A percentile compares a stretch with the other conserved stretches of the same genome.
Conservation (phyloP, 805 yeast species). For the Ogataea methanolica region DNA sequence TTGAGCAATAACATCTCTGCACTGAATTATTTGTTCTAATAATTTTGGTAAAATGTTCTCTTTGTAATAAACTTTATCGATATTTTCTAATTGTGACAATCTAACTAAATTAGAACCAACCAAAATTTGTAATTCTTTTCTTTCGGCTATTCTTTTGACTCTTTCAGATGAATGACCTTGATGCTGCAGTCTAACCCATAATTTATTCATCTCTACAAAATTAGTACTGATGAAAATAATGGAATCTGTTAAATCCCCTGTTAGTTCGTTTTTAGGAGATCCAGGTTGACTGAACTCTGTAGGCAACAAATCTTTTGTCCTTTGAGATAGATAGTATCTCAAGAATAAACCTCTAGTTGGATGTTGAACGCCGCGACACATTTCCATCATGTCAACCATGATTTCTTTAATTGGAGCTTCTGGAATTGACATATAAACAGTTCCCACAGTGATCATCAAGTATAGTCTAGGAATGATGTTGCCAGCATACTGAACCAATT, state of each 20-base stretch:
- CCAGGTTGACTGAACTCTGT: constrained; percentile 10
- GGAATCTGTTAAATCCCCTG: constrained; percentile 52
- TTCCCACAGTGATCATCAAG: constrained; percentile 92
- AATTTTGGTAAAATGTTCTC: constrained; percentile 68
- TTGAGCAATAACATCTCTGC: constrained; percentile 89
- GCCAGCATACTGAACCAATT: constrained; percentile 92
- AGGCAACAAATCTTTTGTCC: constrained; percentile 66
- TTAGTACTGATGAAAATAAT: constrained; percentile 78
- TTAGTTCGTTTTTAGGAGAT: constrained; percentile 15
- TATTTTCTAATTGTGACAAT: constrained; percentile 76
- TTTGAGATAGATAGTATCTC: constrained; percentile 82
- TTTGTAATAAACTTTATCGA: constrained; percentile 47
- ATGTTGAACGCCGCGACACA: constrained; percentile 96
- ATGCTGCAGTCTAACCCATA: constrained; percentile 95
- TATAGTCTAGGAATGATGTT: constrained; percentile 89
- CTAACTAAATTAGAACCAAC: constrained; percentile 92
- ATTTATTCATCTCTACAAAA: constrained; percentile 94
- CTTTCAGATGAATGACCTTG: constrained; percentile 89
- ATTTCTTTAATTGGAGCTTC: constrained; percentile 82
- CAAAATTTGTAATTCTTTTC: constrained; percentile 83
- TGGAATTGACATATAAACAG: constrained; percentile 73
- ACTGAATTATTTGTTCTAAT: constrained; percentile 87
- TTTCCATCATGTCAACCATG: constrained; percentile 93
- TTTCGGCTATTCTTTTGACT: constrained; percentile 65
- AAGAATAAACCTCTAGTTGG: constrained; percentile 90